These are phyloP conservation scores for Candida nonsorbophila DNA, from an alignment of 805 yeast species.

Conservation along the genomic window DNA sequence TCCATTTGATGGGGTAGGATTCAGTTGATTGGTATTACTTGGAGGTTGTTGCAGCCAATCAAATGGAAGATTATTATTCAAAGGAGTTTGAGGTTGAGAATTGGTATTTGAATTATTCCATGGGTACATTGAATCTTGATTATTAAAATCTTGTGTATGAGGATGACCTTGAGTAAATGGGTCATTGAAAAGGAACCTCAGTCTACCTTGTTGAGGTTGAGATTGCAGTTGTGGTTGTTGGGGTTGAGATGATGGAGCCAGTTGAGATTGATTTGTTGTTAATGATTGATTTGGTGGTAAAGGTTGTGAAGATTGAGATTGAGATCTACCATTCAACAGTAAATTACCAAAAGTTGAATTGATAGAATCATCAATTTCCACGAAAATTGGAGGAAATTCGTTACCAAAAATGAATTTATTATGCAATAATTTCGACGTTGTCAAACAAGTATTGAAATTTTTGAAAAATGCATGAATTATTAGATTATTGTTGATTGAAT, in stretches of 20 bases:
- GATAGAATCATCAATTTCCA: constrained; percentile 19
- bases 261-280: constrained; percentile 2
- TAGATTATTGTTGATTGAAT: constrained; percentile 20
- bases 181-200: too few species aligned
- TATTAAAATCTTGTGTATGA: too few species aligned
- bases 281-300: constrained; percentile 2
- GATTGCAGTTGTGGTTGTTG: constrained; percentile 5
- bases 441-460: constrained; percentile 31
- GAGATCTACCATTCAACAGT: constrained; percentile 5
- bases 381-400: constrained; percentile 29
- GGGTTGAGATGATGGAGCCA: constrained; percentile 1
- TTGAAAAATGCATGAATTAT: constrained; percentile 30
- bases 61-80: too few species aligned
- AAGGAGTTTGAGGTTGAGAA: too few species aligned
- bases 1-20: too few species aligned
- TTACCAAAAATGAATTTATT: constrained; percentile 35
- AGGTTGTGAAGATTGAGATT: constrained; percentile 3
- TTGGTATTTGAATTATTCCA: too few species aligned
- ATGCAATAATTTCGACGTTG: constrained; percentile 35
- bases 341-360: constrained; percentile 6
- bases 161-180: too few species aligned
- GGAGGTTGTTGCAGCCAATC: too few species aligned
- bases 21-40: too few species aligned
- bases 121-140: too few species aligned
- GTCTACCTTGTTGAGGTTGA: too few species aligned